Percentiles rank a stretch among this genome's conserved stretches.
Conservation (phyloP, 2,329 filamentous ascomycete genomes). For the Magnaporthiopsis incrustans region DNA sequence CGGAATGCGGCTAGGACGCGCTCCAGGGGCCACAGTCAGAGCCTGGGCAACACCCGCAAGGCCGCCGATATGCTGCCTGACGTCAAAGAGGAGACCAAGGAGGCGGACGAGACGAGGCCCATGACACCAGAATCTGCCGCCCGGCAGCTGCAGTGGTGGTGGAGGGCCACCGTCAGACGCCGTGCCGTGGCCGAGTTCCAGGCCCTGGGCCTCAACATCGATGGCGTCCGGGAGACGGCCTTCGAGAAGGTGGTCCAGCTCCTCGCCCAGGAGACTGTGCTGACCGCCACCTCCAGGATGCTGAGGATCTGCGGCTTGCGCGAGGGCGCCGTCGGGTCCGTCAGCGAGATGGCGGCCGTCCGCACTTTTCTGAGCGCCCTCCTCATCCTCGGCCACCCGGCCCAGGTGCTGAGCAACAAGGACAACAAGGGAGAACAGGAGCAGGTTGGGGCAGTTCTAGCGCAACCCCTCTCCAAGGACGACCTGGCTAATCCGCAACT, state of each 20-base stretch:
- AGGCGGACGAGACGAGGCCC: slow-evolving; percentile 20
- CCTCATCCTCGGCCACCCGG: slow-evolving; percentile 70
- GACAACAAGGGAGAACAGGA: slow-evolving; percentile 48
- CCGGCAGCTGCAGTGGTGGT: slow-evolving; percentile 60
- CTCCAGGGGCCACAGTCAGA: slow-evolving; percentile 42
- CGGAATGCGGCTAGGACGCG: slow-evolving; percentile 37
- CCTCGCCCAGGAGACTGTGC: slow-evolving; percentile 58
- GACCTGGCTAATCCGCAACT: slow-evolving; percentile 54
- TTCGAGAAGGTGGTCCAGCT: slow-evolving; percentile 69
- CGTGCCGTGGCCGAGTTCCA: slow-evolving; percentile 58
- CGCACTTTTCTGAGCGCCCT: slow-evolving; percentile 74
- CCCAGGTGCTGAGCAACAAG: slow-evolving; percentile 69
- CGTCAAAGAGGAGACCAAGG: slow-evolving; percentile 37
- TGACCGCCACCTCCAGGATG: slow-evolving; percentile 57
- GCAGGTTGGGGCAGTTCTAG: slow-evolving; percentile 38
- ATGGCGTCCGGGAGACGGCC: slow-evolving; percentile 58
- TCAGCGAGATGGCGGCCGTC: slow-evolving; percentile 61
- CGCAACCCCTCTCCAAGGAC: slow-evolving; percentile 36
- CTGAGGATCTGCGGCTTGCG: slow-evolving; percentile 62
- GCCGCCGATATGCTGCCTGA: slow-evolving; percentile 39
- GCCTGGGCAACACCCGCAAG: slow-evolving; percentile 39
- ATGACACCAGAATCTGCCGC: slow-evolving; percentile 56
- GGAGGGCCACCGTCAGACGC: slow-evolving; percentile 52
- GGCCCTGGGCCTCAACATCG: slow-evolving; percentile 59
- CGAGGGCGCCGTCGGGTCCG: slow-evolving; percentile 54